A percentile compares a stretch with the other conserved stretches of the same genome.
phyloP scores from a whole-genome alignment of 768 basidiomycete species.

The Termitomyces sp. region DNA sequence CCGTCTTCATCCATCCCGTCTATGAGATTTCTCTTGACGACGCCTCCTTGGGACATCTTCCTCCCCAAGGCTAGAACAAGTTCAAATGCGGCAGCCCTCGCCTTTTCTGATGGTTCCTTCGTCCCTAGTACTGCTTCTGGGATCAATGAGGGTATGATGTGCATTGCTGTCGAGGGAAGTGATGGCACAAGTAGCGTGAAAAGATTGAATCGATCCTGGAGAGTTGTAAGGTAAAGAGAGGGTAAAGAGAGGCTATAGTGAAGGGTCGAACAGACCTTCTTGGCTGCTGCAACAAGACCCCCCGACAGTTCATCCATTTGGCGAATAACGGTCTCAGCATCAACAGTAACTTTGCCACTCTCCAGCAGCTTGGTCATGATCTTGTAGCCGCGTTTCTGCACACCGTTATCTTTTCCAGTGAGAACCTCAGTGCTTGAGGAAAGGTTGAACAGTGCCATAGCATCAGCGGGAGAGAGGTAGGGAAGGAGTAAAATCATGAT shows the following conservation, averaged over 20 bases:
- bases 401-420: constrained; percentile 74
- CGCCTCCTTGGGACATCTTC: constrained; percentile 87
- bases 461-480: constrained; percentile 59
- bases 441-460: constrained; percentile 62
- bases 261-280: constrained; percentile 52
- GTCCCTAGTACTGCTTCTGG: constrained; percentile 95
- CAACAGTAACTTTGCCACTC: constrained; percentile 49
- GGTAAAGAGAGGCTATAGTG: not conserved
- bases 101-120: constrained; percentile 95
- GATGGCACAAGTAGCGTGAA: constrained; percentile 64
- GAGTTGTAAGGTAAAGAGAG: constrained; percentile 11
- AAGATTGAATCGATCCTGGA: constrained; percentile 79
- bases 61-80: constrained; percentile 87
- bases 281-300: constrained; percentile 77
- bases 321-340: constrained; percentile 58
- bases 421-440: constrained; percentile 69
- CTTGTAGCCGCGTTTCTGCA: constrained; percentile 96
- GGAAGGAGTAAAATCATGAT: constrained; percentile 84
- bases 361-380: constrained; percentile 75
- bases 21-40: constrained; percentile 71
- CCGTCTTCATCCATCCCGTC: constrained; percentile 82
- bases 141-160: constrained; percentile 84
- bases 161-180: constrained; percentile 69
- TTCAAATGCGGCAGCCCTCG: constrained; percentile 86
- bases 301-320: constrained; percentile 63